Conservation (phyloP, 495 filamentous ascomycete species). For the Aspergillus funiculosus region DNA sequence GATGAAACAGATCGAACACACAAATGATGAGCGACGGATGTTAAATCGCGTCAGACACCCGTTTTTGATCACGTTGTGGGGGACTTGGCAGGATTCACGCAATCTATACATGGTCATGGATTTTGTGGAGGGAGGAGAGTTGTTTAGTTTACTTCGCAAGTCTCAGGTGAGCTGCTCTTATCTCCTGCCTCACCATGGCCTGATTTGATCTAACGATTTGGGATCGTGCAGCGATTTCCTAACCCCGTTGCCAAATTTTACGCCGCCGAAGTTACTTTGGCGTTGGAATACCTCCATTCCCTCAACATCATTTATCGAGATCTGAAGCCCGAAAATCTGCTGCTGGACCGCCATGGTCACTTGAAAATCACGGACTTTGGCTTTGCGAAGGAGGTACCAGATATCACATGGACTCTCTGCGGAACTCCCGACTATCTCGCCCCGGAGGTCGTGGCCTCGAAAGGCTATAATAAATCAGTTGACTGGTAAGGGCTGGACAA, state of each 20-base stretch:
- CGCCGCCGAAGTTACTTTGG: conserved; percentile 92
- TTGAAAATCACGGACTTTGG: conserved; percentile 99
- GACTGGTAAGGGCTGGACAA: conserved; percentile 70
- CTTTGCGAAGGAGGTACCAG: conserved; percentile 95
- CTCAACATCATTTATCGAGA: conserved; percentile 97
- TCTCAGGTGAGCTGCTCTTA: conserved; percentile 70
- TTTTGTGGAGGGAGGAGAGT: conserved; percentile 97
- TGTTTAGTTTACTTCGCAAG: conserved; percentile 91
- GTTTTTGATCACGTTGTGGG: conserved; percentile 96
- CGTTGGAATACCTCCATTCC: conserved; percentile 91
- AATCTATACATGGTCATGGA: conserved; percentile 99
- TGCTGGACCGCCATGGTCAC: conserved; percentile 93
- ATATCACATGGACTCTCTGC: conserved; percentile 98
- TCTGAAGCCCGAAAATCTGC: conserved; percentile 91
- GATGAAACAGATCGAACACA: conserved; percentile 99
- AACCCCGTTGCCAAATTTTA: conserved; percentile 99
- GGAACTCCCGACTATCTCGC: conserved; percentile 98
- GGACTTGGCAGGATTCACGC: conserved; percentile 90
- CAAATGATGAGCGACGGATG: conserved; percentile 95
- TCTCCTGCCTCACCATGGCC: background rate
- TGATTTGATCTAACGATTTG: background rate
- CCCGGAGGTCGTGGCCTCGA: conserved; percentile 92
- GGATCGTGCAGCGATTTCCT: conserved; percentile 71
- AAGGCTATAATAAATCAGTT: conserved; percentile 98
- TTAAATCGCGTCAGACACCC: conserved; percentile 91